These are phyloP conservation scores for Suillus sp. DNA, from an alignment of 768 basidiomycete genomes.

Conservation along the genomic window DNA sequence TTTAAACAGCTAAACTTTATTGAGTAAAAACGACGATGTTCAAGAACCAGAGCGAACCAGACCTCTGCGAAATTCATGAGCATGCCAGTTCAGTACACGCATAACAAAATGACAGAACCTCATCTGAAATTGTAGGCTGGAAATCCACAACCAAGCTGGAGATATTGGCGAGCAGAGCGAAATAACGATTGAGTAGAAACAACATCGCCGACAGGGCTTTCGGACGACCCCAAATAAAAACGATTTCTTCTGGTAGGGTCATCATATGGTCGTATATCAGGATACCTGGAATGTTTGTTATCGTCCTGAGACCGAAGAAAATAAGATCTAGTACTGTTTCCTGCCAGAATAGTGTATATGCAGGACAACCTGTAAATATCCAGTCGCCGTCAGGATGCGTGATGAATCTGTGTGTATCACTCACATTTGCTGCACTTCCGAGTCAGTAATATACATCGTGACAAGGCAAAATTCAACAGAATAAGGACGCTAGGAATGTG, in stretches of 20 bases:
- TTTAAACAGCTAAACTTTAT: conserved; percentile 39
- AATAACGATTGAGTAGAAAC: conserved; percentile 55
- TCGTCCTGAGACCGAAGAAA: background rate
- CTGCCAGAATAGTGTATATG: conserved; percentile 2
- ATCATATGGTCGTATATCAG: conserved; percentile 34
- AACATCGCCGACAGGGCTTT: conserved; percentile 41
- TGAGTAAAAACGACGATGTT: background rate
- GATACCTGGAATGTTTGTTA: conserved; percentile 20
- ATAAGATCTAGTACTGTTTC: conserved; percentile 2
- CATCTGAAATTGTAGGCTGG: conserved; percentile 8
- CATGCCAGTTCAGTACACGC: background rate
- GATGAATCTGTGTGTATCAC: background rate
- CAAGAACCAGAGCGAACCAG: background rate
- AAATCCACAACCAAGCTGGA: conserved; percentile 33
- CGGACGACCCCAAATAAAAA: conserved; percentile 47
- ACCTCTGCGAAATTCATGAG: conserved; percentile 12
- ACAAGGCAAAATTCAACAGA: background rate
- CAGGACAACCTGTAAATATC: conserved; percentile 3
- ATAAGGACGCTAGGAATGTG: background rate
- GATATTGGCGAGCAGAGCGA: conserved; percentile 44
- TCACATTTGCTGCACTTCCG: conserved; percentile 7
- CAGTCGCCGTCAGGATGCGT: background rate
- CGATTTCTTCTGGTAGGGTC: conserved; percentile 40
- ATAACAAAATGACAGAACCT: conserved; percentile 5
- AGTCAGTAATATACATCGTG: background rate